Evolutionary conservation across 495 filamentous ascomycete genomes (phyloP), one percentile per base, ranked within the genome.

Genomic region (Haplographium delicatum): DNA sequence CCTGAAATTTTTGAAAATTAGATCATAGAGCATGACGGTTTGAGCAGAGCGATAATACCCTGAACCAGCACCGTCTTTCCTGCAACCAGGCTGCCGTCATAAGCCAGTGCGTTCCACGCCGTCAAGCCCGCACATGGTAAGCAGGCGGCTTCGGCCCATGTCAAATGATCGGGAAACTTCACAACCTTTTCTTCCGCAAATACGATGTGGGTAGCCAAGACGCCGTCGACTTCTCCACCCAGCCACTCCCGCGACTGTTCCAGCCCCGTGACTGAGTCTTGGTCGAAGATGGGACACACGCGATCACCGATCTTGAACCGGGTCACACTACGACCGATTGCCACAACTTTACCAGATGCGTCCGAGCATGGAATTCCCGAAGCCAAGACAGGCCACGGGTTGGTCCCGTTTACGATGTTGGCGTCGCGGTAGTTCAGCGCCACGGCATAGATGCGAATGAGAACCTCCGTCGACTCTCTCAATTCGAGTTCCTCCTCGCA

Each of bases 341-440:
- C 50, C 8, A 58, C 27, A 1, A 62, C 47, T 30, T 55, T 44
- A 15, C 56, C 59, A 22, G 56, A 40, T 20, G 44, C 37, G 26
- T 61, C 58, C 10, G 50, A 58, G 20, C 55, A 53, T 10, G 50
- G 50, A 1, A 61, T 49, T n/a, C 49, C 55, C 2, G 41, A 28
- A 16, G 40, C 9, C 8, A 10, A 10, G 4, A 35, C 34, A 40
- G 47, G 27, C 37, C 49, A 38, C 1, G 47, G 47, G 24, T 46
- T 39, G 24, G 34, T 38, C 22, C 42, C 24, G 73, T 79, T 67
- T 89, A 81, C 40, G 63, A 44, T 28, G 85, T 60, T 3, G 84
- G 85, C 10, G 62, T 71, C 4, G 72, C 63, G n/a, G 67, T 84
- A 91, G 65, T 93, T 91, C 44, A 93, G 72, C 3, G 88, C 88